These are phyloP conservation scores for Casuarina equisetifolia DNA, from an alignment of 306 rosid genomes.

Conservation along the genomic window DNA sequence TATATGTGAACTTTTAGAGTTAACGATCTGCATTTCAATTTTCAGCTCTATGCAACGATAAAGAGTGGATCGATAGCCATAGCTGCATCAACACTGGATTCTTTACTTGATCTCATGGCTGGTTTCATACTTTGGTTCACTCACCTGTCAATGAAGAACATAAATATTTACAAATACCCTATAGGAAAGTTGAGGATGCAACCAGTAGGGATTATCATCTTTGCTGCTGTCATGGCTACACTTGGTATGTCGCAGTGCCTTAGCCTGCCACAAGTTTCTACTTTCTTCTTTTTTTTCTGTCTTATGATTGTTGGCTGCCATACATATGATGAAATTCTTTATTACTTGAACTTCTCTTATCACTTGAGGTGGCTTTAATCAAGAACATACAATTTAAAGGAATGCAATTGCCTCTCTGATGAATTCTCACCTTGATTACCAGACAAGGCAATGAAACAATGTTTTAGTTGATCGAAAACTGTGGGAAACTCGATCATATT, in stretches of 20 bases:
- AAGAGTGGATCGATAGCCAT: slow-evolving; percentile 76
- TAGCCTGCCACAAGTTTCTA: background rate
- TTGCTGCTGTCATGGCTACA: slow-evolving; percentile 98
- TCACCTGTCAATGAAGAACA: slow-evolving; percentile 74
- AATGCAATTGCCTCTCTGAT: background rate
- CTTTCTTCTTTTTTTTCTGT: background rate
- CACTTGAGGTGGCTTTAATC: background rate
- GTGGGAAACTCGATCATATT: background rate
- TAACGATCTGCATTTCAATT: background rate
- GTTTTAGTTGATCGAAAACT: background rate
- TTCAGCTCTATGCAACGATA: slow-evolving; percentile 63
- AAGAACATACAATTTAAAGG: background rate
- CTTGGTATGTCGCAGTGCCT: slow-evolving; percentile 51
- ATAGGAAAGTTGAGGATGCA: slow-evolving; percentile 92
- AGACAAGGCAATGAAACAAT: background rate
- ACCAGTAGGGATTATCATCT: slow-evolving; percentile 94
- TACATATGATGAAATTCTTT: background rate
- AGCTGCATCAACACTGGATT: slow-evolving; percentile 81
- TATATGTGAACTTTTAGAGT: no score
- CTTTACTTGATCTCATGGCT: slow-evolving; percentile 84
- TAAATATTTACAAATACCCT: slow-evolving; percentile 74
- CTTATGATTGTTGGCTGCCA: background rate
- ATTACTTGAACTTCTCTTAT: background rate
- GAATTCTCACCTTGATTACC: background rate
- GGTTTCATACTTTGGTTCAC: slow-evolving; percentile 95